Conservation (phyloP, 140 eudicot species). For the Erigeron philadelphicus region DNA sequence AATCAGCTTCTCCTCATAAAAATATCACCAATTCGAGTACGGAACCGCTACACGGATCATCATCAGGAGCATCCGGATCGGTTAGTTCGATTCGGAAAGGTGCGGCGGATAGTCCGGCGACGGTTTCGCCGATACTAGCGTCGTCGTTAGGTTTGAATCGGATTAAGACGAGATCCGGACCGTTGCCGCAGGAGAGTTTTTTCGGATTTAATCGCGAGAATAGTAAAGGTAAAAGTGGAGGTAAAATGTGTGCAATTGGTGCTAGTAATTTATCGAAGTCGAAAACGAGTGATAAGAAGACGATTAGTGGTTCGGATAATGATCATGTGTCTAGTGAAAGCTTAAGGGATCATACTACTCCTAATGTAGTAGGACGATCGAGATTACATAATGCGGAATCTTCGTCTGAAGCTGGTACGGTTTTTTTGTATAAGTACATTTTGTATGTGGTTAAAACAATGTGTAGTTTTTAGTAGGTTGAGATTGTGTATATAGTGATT, state of each 20-base stretch:
- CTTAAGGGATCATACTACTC: constrained; percentile 60
- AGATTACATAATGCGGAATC: constrained; percentile 64
- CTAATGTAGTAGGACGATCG: constrained; percentile 56
- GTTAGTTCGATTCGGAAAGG: constrained; percentile 34
- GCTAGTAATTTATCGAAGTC: constrained; percentile 74
- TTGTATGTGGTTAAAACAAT: neutral
- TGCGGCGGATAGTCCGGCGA: constrained; percentile 29
- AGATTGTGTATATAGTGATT: neutral
- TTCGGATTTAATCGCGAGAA: constrained; percentile 43
- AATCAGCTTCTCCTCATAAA: neutral
- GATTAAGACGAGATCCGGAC: constrained; percentile 98
- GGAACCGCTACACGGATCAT: neutral
- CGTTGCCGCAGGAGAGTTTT: constrained; percentile 96
- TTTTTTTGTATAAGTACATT: neutral
- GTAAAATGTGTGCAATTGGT: constrained; percentile 49
- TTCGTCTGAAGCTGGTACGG: constrained; percentile 57
- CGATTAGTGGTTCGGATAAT: constrained; percentile 20
- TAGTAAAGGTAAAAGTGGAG: constrained; percentile 15
- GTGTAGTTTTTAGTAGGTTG: no score
- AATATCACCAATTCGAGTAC: neutral
- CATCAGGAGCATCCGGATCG: constrained; percentile 11
- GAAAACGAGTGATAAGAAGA: constrained; percentile 24
- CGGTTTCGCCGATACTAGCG: constrained; percentile 80
- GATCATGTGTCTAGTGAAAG: constrained; percentile 56
- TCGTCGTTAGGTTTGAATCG: constrained; percentile 86